Conservation (phyloP, 805 yeast genomes). For the Nakazawaea anatomiae region DNA sequence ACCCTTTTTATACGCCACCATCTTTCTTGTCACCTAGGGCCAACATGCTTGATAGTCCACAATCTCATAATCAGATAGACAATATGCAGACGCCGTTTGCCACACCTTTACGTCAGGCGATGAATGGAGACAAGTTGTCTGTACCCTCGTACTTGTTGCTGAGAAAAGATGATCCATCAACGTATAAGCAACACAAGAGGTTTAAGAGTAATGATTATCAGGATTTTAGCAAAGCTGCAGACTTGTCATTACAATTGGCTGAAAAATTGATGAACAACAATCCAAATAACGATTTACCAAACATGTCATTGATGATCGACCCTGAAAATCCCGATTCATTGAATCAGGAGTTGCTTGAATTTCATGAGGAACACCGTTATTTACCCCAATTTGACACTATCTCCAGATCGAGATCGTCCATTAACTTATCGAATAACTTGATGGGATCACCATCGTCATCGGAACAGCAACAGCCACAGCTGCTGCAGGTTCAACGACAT, state of each 20-base stretch:
- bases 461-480: background rate
- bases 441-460: background rate
- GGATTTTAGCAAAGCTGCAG: conserved; percentile 22
- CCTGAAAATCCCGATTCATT: conserved; percentile 11
- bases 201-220: conserved; percentile 10
- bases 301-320: conserved; percentile 8
- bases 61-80: conserved; percentile 11
- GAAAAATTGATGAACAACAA: conserved; percentile 14
- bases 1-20: conserved; percentile 45
- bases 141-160: conserved; percentile 12
- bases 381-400: background rate
- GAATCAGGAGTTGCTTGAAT: conserved; percentile 14
- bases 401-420: conserved; percentile 43
- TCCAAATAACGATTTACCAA: conserved; percentile 1
- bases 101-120: conserved; percentile 3
- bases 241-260: conserved; percentile 22
- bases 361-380: conserved; percentile 12
- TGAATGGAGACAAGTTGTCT: background rate
- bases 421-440: conserved; percentile 45
- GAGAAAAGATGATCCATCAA: conserved; percentile 6
- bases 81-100: conserved; percentile 2
- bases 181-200: conserved; percentile 6
- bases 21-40: conserved; percentile 37
- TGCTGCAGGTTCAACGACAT: background rate
- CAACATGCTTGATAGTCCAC: conserved; percentile 16